Base-by-base conservation (phyloP, 2,329 filamentous ascomycete species). In the Cercospora nicotianae region DNA sequence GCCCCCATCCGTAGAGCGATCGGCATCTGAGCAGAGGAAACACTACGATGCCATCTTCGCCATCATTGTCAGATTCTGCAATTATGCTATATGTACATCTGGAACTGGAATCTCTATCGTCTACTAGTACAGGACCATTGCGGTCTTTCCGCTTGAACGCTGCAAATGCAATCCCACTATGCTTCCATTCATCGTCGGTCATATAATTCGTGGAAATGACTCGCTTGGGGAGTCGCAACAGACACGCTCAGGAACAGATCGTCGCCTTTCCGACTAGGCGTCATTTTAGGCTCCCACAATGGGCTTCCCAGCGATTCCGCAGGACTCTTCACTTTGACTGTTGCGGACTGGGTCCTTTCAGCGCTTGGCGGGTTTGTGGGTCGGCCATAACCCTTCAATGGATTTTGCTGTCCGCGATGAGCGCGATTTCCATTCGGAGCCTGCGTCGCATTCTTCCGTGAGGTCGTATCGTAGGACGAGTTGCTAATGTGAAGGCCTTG, bases 221-320 rank as follows among this genome's bases (percentile, higher is more conserved):
- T 63, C 10, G 64, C 28, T 58, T 65, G 62, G 13, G 75, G 73
- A 62, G 72, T 75, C 42, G 70, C 75, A 42, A 76, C 64, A 20
- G 73, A 74, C 7, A 84, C 82, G 36, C 76, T 77, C 53, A 84
- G 74, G 48, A 86, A 89, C 67, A 92, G 75, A 75, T 91, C 89
- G 28, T 89, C 87, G 0, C 90, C 90, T 60, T 87, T 83, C 68
- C 88, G 81, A 66, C 87, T 89, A 2, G 90, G 90, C 57, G 90
- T 92, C 73, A 92, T 74, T 71, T 84, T 85, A 3, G 89, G 89
- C 72, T 88, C 82, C 87, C 88, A 90, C 1, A 83, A 83, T 0
- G 87, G 87, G 69, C 76, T 77, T 63, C 72, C 72, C 59, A 77
- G 48, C 30, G 65, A 55, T 36, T 68, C 57, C 12, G 55, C 69